Evolutionary conservation across 495 filamentous ascomycete genomes (phyloP), one percentile per base, ranked within the genome.

Genomic region (Pseudoneurospora amorphoporcata): DNA sequence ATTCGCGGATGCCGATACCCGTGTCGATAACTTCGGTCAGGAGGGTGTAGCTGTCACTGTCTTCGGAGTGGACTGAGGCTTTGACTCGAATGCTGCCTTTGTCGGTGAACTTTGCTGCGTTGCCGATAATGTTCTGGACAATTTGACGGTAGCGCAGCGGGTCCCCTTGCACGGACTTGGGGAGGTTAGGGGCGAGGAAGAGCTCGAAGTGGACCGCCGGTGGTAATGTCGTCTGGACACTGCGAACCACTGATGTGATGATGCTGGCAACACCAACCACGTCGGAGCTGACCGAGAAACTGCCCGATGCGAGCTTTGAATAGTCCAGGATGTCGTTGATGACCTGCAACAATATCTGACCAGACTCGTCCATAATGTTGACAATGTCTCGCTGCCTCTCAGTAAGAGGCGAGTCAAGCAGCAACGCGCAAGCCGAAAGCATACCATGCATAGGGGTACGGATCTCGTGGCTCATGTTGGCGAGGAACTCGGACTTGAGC

Each of bases 11-110:
- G 19, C 92, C 92, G 8, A 91, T 92, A 9, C 92, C 92, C 10
- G 90, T 93, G 75, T 95, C 92, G 74, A 87, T 84, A 16, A 95
- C 89, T 75, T 92, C 89, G 5, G 87, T 88, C 23, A 85, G 77
- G 16, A 90, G 78, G 1, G 75, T 77, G 73, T 81, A 90, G 16
- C 73, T 74, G 8, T 77, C 75, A 0, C 84, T 82, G 40, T 86
- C 80, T 32, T 84, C 76, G 23, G 82, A 75, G n/a, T 81, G 43
- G 1, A 83, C 70, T 4, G 76, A 77, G 37, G 75, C 76, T 65
- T 71, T 68, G 37, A 87, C 75, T 4, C 77, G 69, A 38, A 87
- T 81, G 69, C 72, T 81, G 1, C 85, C 85, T 61, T 78, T 76
- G 39, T 85, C 82, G 29, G 85, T 87, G 73, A 87, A 87, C 70